Evolutionary conservation across 805 yeast genomes (phyloP).

Genomic region (Ogataea henricii): DNA sequence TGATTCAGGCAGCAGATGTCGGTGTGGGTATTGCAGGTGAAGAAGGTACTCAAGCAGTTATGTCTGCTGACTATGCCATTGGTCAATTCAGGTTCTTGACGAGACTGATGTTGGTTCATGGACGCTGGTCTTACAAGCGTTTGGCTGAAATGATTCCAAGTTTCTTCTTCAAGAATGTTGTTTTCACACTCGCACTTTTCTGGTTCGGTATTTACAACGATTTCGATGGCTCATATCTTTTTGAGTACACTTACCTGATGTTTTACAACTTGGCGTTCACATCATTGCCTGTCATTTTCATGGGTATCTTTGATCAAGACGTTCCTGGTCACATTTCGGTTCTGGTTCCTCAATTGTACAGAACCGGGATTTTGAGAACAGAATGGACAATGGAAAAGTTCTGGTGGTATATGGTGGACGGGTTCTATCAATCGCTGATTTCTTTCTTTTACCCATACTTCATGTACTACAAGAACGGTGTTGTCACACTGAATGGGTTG

Average conservation of each 20-base stretch:
- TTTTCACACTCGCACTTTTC: constrained; percentile 70
- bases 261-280: constrained; percentile 84
- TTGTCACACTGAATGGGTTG: constrained; percentile 48
- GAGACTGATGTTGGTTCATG: constrained; percentile 71
- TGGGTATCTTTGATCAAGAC: constrained; percentile 82
- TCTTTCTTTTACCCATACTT: constrained; percentile 76
- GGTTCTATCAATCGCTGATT: constrained; percentile 71
- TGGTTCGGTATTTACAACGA: constrained; percentile 78
- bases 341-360: constrained; percentile 73
- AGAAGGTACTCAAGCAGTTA: constrained; percentile 87
- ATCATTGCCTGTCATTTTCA: constrained; percentile 74
- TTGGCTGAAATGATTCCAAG: constrained; percentile 81
- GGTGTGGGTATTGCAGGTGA: constrained; percentile 93
- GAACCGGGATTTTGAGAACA: constrained; percentile 66
- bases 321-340: constrained; percentile 69
- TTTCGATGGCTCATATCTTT: constrained; percentile 79
- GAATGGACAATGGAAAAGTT: constrained; percentile 75
- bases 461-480: constrained; percentile 43
- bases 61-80: constrained; percentile 85
- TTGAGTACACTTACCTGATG: constrained; percentile 77
- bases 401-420: constrained; percentile 75
- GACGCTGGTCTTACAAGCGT: constrained; percentile 85
- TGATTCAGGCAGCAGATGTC: constrained; percentile 86
- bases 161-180: constrained; percentile 78
- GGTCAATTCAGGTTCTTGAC: constrained; percentile 79